These are phyloP conservation scores for Juglanconis oblonga DNA, from an alignment of 2,329 filamentous ascomycete species.

Conservation along the genomic window DNA sequence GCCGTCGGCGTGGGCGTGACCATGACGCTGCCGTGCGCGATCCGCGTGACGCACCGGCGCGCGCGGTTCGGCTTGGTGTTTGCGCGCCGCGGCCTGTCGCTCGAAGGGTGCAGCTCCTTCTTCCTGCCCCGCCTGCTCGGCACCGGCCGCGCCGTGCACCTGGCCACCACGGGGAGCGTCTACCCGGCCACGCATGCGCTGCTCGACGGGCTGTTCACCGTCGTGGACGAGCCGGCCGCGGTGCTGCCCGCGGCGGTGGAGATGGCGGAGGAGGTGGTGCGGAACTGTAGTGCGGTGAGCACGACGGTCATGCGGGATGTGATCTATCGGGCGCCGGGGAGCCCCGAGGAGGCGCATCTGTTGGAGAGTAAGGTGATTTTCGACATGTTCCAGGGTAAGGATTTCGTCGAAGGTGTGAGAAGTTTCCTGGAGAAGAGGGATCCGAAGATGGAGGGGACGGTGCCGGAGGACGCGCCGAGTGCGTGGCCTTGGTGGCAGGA, in stretches of 20 bases:
- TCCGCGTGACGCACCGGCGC: slow-evolving; percentile 49
- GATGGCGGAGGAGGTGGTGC: slow-evolving; percentile 64
- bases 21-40: slow-evolving; percentile 55
- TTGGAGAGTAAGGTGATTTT: slow-evolving; percentile 65
- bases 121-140: slow-evolving; percentile 72
- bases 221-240: slow-evolving; percentile 51
- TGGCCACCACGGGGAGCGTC: slow-evolving; percentile 64
- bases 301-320: slow-evolving; percentile 68
- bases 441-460: slow-evolving; percentile 58
- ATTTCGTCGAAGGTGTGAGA: slow-evolving; percentile 64
- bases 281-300: slow-evolving; percentile 63
- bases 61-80: slow-evolving; percentile 76
- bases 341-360: slow-evolving; percentile 67
- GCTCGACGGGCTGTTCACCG: slow-evolving; percentile 61
- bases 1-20: slow-evolving; percentile 62
- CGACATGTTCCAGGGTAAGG: slow-evolving; percentile 54
- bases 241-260: slow-evolving; percentile 65
- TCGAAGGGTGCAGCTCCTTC: slow-evolving; percentile 70
- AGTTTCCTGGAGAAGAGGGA: slow-evolving; percentile 70
- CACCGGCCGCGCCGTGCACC: slow-evolving; percentile 58
- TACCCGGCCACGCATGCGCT: slow-evolving; percentile 51
- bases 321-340: slow-evolving; percentile 58
- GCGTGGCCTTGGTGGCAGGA: slow-evolving; percentile 69
- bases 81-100: slow-evolving; percentile 63
- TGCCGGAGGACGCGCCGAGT: slow-evolving; percentile 57